Base-by-base conservation (phyloP, 768 basidiomycete species). In the Epithele typhae region DNA sequence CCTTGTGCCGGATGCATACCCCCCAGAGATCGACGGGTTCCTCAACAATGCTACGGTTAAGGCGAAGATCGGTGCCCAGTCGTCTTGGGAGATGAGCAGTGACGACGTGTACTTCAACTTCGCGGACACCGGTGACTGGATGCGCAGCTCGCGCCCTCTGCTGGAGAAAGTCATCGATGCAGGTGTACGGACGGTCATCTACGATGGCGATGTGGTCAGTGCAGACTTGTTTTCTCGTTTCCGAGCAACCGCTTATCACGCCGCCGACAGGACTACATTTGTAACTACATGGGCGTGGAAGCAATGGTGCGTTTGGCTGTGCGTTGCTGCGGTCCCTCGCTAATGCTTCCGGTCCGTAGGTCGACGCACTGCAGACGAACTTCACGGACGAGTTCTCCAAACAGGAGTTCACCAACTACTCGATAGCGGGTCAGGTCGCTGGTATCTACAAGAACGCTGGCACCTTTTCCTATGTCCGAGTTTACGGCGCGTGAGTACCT, bases 361-460 rank as follows among this genome's bases (percentile, higher is more conserved):
- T 79, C 30, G 64, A 73, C 46, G 64, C 61, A 21, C 68, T 81
- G 1, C 57, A 73, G 33, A 79, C 78, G 15, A 61, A 69, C 44
- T 75, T 75, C 59, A 70, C 68, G 3, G 10, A 68, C 1, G 19
- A 63, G 17, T 80, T 67, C 58, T 63, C 71, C 30, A 49, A 63
- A 27, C 74, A 77, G 50, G 18, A 56, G 0, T 80, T 78, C 57
- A 52, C 68, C 5, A 67, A 68, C 32, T 81, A 69, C 61, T 77
- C 66, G 0, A 79, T 82, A 7, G 56, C 66, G 1, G 80, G 80
- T 0, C 67, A 73, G 45, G 48, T 60, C 2, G 65, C 80, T 5
- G 81, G 79, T 3, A 61, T 74, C 23, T 79, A 65, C 65, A 82
- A 82, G 65, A 79, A 78, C 45, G 78, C 79, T 4, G 79, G 79